Percentiles rank a stretch among this genome's conserved stretches.
These are phyloP conservation scores for Rhodotorula sp. DNA, from an alignment of 1,284 basidiomycete genomes.

Conservation along the genomic window DNA sequence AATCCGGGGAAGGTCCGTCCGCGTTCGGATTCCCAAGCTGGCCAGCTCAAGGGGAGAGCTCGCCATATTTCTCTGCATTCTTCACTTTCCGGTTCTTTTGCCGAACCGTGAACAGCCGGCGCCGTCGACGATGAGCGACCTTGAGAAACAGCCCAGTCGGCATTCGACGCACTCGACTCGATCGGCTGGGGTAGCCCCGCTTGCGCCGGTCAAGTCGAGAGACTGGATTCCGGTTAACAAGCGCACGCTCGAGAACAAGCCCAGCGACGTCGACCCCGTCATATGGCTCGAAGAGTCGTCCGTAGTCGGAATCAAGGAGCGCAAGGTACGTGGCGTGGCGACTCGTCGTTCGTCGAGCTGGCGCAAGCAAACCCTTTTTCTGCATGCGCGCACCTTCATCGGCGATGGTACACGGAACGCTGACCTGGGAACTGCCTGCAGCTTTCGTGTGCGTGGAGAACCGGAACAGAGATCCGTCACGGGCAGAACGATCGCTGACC, in stretches of 20 bases:
- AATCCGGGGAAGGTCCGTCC: not conserved
- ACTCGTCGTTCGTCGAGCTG: not conserved
- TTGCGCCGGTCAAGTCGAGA: conserved; percentile 1
- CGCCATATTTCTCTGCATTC: not conserved
- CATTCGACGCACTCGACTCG: not conserved
- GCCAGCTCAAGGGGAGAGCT: not conserved
- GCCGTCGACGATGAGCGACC: not conserved
- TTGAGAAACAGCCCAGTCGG: conserved; percentile 5
- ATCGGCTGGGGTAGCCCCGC: not conserved
- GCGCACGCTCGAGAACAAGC: conserved; percentile 17
- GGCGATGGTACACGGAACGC: not conserved
- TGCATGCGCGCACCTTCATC: too few relatives aligned
- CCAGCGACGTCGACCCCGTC: conserved; percentile 10
- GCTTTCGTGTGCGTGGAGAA: not conserved
- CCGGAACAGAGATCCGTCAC: too few relatives aligned
- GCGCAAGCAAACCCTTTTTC: not conserved
- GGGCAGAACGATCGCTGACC: too few relatives aligned
- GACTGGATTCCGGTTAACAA: not conserved
- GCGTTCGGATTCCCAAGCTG: not conserved
- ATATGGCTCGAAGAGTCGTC: conserved; percentile 19
- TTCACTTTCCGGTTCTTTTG: not conserved
- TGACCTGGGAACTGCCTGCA: not conserved
- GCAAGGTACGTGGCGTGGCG: conserved; percentile 13
- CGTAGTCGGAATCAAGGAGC: conserved; percentile 23
- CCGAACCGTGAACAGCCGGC: not conserved